A percentile compares a stretch with the other conserved stretches of the same genome.
phyloP scores from a whole-genome alignment of 106 monocot genomes.

The Acorus calamus region DNA sequence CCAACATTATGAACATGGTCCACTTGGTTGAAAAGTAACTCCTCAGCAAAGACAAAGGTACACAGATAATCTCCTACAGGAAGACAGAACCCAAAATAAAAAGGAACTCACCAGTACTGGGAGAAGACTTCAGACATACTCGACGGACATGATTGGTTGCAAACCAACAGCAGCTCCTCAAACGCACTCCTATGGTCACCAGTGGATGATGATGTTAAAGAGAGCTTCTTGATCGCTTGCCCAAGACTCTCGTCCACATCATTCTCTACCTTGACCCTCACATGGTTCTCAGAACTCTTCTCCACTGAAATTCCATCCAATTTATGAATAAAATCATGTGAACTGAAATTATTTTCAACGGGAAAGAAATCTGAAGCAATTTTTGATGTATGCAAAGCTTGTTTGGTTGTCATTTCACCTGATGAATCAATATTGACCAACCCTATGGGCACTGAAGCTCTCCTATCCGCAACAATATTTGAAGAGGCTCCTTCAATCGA shows the following conservation, averaged over 20 bases:
- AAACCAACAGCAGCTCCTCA: conserved; percentile 67
- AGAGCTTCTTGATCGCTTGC: conserved; percentile 18
- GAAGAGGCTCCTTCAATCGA: too few species aligned
- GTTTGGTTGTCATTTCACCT: conserved; percentile 22
- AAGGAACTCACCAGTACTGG: conserved; percentile 49
- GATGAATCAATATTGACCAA: background rate
- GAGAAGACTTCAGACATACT: conserved; percentile 57
- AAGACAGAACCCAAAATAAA: background rate
- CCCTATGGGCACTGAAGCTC: too few species aligned
- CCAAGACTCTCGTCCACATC: conserved; percentile 10
- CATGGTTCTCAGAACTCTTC: conserved; percentile 11
- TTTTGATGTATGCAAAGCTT: background rate
- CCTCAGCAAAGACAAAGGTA: too few species aligned
- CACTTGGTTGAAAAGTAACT: too few species aligned
- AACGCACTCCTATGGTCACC: conserved; percentile 46
- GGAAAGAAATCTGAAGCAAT: background rate
- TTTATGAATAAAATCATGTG: conserved; percentile 11
- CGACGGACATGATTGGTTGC: conserved; percentile 51
- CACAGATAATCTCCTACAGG: background rate
- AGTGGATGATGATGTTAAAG: conserved; percentile 8
- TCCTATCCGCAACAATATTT: too few species aligned
- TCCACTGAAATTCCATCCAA: conserved; percentile 10
- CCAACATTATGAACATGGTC: too few species aligned
- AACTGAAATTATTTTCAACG: conserved; percentile 1
- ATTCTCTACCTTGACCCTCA: background rate